phyloP scores from a whole-genome alignment of 441 rosid genomes.

The Biscutella laevigata region DNA sequence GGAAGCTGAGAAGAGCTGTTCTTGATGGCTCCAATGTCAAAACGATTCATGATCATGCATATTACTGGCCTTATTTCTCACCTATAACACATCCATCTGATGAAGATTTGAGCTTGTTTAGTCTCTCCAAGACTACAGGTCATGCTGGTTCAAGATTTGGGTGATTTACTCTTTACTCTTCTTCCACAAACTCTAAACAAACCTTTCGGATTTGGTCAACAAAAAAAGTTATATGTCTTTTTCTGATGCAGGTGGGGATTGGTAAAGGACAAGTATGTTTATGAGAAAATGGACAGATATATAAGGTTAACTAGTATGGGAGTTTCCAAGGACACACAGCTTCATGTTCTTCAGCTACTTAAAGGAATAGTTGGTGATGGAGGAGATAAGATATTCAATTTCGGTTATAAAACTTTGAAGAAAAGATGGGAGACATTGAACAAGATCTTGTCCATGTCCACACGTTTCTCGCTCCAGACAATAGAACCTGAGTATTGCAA shows the following conservation, averaged over 20 bases:
- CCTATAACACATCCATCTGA: slow-evolving; percentile 43
- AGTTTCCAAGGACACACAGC: slow-evolving; percentile 22
- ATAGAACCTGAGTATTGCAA: slow-evolving; percentile 15
- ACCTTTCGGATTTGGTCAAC: background rate
- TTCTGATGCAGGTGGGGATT: slow-evolving; percentile 42
- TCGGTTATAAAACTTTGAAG: slow-evolving; percentile 16
- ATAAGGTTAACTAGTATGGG: slow-evolving; percentile 15
- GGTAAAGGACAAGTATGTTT: slow-evolving; percentile 42
- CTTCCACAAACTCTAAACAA: background rate
- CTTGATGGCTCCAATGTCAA: slow-evolving; percentile 40
- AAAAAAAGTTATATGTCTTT: background rate
- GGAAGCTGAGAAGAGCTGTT: slow-evolving; percentile 37
- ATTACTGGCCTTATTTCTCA: slow-evolving; percentile 67
- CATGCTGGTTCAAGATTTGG: slow-evolving; percentile 76
- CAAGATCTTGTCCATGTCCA: background rate
- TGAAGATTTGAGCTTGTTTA: slow-evolving; percentile 41
- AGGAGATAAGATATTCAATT: slow-evolving; percentile 8
- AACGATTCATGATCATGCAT: slow-evolving; percentile 48
- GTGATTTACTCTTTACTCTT: slow-evolving; percentile 11
- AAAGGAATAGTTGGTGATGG: slow-evolving; percentile 15
- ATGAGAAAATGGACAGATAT: slow-evolving; percentile 28
- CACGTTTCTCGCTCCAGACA: slow-evolving; percentile 7
- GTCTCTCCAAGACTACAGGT: slow-evolving; percentile 61
- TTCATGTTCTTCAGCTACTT: slow-evolving; percentile 12
- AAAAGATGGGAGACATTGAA: slow-evolving; percentile 18